These are phyloP conservation scores for Fraxinus platypoda DNA, from an alignment of 305 asterid species.

Conservation along the genomic window DNA sequence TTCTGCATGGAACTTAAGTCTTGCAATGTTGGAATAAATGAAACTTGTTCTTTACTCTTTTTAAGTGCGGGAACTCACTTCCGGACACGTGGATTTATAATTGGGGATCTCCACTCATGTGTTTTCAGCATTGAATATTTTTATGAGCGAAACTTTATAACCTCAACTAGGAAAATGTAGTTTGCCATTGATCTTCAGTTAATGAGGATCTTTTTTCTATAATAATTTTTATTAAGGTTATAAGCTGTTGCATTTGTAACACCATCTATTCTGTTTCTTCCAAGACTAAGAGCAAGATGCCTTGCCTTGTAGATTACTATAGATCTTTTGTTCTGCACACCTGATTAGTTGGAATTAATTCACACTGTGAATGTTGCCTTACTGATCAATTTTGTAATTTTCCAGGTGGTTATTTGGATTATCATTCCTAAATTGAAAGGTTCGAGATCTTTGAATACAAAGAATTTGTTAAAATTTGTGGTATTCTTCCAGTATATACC, in stretches of 20 bases:
- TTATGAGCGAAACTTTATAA: not conserved
- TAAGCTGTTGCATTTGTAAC: not conserved
- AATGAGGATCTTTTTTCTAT: not conserved
- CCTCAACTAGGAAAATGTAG: not conserved
- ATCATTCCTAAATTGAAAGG: conserved; percentile 53
- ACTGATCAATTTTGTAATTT: conserved; percentile 21
- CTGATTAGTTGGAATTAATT: not conserved
- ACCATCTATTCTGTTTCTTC: not conserved
- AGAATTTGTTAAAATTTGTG: conserved; percentile 53
- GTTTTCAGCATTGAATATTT: not conserved
- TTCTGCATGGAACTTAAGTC: not conserved
- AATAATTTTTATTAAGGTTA: not conserved
- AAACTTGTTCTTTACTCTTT: not conserved
- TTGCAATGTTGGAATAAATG: not conserved
- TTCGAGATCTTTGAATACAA: conserved; percentile 52
- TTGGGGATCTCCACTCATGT: not conserved
- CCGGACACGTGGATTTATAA: not conserved
- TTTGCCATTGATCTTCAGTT: not conserved
- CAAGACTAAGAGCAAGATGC: not conserved
- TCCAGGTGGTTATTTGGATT: conserved; percentile 49
- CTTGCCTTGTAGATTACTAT: not conserved
- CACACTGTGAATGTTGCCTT: conserved; percentile 4
- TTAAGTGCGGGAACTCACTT: not conserved
- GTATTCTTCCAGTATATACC: conserved; percentile 62
- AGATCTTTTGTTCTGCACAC: not conserved